These are phyloP conservation scores for Sphagnum tenellum DNA, from an alignment of 225 moss, liverwort and hornwort species.

Conservation along the genomic window DNA sequence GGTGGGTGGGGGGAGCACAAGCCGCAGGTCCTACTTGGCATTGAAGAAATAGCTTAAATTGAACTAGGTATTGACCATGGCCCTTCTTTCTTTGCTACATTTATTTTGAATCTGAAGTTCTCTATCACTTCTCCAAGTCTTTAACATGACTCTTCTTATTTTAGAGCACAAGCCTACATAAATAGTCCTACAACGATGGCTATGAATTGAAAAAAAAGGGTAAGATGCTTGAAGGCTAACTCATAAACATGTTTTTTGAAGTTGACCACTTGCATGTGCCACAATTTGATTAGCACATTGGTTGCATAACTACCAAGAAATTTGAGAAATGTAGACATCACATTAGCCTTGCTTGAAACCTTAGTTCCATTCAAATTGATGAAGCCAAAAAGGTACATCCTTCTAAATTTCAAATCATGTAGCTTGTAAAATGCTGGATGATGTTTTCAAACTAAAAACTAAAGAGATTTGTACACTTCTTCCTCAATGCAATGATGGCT, in stretches of 20 bases:
- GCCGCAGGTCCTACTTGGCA: too few relatives aligned
- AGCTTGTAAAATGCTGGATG: background rate
- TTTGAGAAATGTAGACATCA: conserved; percentile 1
- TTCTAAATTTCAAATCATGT: background rate
- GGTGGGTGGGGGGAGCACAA: too few relatives aligned
- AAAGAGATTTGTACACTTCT: too few relatives aligned
- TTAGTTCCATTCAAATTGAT: background rate
- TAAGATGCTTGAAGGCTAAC: conserved; percentile 45
- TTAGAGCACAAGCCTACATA: too few relatives aligned
- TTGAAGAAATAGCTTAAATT: too few relatives aligned
- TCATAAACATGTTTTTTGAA: conserved; percentile 74
- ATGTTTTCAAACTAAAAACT: background rate
- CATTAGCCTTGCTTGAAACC: background rate
- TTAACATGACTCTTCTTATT: too few relatives aligned
- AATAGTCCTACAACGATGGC: too few relatives aligned
- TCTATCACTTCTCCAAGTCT: too few relatives aligned
- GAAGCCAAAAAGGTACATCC: background rate
- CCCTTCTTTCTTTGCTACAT: too few relatives aligned
- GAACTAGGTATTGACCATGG: too few relatives aligned
- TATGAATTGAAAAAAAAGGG: conserved; percentile 26
- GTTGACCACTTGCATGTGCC: conserved; percentile 50
- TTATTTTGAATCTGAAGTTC: too few relatives aligned
- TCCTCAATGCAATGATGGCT: background rate
- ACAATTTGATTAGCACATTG: background rate
- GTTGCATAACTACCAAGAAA: background rate